phyloP scores from a whole-genome alignment of 2,329 filamentous ascomycete species.

The Aspergillus piperis region DNA sequence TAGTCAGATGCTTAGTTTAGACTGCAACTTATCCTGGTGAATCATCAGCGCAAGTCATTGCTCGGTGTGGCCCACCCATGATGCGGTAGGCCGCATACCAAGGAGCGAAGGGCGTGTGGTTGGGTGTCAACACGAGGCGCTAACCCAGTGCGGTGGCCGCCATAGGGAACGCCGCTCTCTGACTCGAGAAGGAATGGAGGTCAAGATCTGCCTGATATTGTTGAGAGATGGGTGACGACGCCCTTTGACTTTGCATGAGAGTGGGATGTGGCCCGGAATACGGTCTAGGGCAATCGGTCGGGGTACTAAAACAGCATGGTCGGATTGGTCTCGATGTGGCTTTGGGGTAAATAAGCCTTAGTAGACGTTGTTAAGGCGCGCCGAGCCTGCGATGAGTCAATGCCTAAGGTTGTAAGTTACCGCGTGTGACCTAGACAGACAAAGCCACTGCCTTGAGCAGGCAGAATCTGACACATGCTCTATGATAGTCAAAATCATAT shows the following conservation, averaged over 20 bases:
- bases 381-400: too few relatives aligned
- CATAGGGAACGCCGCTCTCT: neutral
- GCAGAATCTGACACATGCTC: too few relatives aligned
- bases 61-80: neutral
- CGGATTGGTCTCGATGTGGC: neutral
- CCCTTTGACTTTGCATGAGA: neutral
- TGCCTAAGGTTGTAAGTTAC: too few relatives aligned
- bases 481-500: too few relatives aligned
- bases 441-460: too few relatives aligned
- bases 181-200: neutral
- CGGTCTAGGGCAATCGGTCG: neutral
- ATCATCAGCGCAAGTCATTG: neutral
- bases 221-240: neutral
- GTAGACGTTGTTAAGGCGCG: too few relatives aligned
- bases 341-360: too few relatives aligned
- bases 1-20: neutral
- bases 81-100: neutral
- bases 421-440: too few relatives aligned
- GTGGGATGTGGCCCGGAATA: neutral
- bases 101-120: conserved; percentile 1
- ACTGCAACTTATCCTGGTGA: neutral
- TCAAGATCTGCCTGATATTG: neutral
- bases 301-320: neutral
- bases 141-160: neutral
- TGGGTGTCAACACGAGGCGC: neutral